Evolutionary conservation across 306 rosid genomes (phyloP).

Genomic region (Cicer bijugum): DNA sequence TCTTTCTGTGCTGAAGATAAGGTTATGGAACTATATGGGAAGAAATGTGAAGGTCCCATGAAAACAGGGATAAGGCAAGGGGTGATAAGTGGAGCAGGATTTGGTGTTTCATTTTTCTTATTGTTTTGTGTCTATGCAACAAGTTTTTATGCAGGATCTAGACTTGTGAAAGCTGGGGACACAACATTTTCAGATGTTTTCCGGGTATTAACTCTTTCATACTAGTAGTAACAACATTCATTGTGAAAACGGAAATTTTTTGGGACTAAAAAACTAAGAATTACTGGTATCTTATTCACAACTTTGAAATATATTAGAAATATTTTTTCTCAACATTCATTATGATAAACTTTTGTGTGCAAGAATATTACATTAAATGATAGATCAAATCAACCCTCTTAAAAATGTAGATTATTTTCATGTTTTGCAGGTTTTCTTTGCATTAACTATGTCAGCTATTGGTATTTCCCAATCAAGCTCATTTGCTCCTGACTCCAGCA

Average conservation of each 20-base stretch:
- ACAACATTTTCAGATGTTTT: slow-evolving; percentile 66
- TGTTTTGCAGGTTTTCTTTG: slow-evolving; percentile 76
- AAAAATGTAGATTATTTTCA: slow-evolving; percentile 8
- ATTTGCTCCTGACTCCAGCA: slow-evolving; percentile 66
- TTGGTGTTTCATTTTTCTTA: slow-evolving; percentile 72
- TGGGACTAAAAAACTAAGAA: too few species aligned
- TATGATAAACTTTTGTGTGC: too few species aligned
- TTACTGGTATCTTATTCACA: too few species aligned
- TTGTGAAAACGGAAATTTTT: too few species aligned
- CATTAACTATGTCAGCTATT: slow-evolving; percentile 79
- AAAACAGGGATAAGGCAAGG: slow-evolving; percentile 75
- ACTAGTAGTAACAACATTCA: background rate
- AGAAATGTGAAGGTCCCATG: slow-evolving; percentile 84
- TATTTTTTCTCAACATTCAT: too few species aligned
- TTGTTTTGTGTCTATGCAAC: slow-evolving; percentile 70
- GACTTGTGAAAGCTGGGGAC: slow-evolving; percentile 57
- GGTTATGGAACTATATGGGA: slow-evolving; percentile 78
- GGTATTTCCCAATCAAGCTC: slow-evolving; percentile 82
- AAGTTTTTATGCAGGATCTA: slow-evolving; percentile 83
- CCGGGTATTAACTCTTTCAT: slow-evolving; percentile 50
- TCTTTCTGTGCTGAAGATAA: slow-evolving; percentile 90
- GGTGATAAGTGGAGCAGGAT: slow-evolving; percentile 82
- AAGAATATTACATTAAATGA: background rate
- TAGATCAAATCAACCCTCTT: slow-evolving; percentile 1
- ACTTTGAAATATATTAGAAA: too few species aligned